Evolutionary conservation across 257 asterid genomes (phyloP).

Genomic region (Hygrophila difformis): DNA sequence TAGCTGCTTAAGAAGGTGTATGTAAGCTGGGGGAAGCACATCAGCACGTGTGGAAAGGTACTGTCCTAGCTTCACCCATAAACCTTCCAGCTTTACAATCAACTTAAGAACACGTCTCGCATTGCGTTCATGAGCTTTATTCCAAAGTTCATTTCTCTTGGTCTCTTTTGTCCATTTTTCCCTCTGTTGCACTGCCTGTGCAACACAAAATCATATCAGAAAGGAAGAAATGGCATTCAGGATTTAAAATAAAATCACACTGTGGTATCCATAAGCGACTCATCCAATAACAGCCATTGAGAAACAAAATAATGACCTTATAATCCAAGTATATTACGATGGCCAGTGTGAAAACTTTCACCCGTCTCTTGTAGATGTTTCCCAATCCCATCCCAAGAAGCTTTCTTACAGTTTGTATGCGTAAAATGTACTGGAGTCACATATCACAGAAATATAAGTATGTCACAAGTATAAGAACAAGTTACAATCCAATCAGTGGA

Average conservation of each 20-base stretch:
- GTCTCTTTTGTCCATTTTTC: slow-evolving; percentile 71
- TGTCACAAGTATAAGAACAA: slow-evolving; percentile 1
- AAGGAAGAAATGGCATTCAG: slow-evolving; percentile 13
- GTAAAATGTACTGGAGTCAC: slow-evolving; percentile 21
- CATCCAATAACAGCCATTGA: background rate
- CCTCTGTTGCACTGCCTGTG: slow-evolving; percentile 70
- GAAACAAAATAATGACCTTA: slow-evolving; percentile 51
- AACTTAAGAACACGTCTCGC: slow-evolving; percentile 78
- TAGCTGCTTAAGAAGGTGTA: slow-evolving; percentile 71
- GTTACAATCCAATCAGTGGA: background rate
- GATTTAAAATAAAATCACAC: slow-evolving; percentile 5
- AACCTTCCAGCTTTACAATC: slow-evolving; percentile 81
- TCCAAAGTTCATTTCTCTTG: slow-evolving; percentile 70
- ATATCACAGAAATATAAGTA: too few species aligned
- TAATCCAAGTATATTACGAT: slow-evolving; percentile 78
- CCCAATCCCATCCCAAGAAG: slow-evolving; percentile 73
- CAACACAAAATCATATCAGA: slow-evolving; percentile 14
- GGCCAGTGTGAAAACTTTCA: slow-evolving; percentile 77
- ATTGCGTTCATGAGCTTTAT: slow-evolving; percentile 90
- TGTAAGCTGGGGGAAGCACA: slow-evolving; percentile 90
- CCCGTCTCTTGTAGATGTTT: slow-evolving; percentile 74
- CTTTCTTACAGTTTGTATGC: slow-evolving; percentile 15
- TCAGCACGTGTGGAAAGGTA: slow-evolving; percentile 97
- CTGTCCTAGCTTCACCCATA: slow-evolving; percentile 98
- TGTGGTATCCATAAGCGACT: slow-evolving; percentile 1